Conservation (phyloP, 192 early-diverging fungal genomes). For the Irineochytrium annulatum region DNA sequence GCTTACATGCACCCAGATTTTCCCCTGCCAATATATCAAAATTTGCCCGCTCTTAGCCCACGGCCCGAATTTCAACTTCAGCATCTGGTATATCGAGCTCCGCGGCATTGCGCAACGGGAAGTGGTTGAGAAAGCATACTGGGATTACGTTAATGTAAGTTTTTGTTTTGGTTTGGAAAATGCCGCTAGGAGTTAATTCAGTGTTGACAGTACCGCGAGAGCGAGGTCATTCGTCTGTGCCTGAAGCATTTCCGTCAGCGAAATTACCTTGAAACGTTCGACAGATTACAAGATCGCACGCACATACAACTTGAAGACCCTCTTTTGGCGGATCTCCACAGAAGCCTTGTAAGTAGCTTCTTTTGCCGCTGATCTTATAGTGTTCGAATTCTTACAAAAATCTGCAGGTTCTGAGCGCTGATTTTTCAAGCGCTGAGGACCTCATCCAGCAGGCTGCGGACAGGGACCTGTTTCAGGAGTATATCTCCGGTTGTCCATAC, state of each 20-base stretch:
- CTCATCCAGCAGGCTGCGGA: conserved; percentile 61
- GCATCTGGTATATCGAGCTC: conserved; percentile 91
- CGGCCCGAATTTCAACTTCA: conserved; percentile 93
- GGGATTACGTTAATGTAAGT: conserved; percentile 63
- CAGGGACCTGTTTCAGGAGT: conserved; percentile 67
- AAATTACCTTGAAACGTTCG: conserved; percentile 70
- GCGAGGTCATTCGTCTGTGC: conserved; percentile 76
- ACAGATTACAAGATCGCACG: conserved; percentile 60
- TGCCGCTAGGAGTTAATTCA: neutral
- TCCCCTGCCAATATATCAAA: conserved; percentile 91
- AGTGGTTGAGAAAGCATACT: conserved; percentile 61
- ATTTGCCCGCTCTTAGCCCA: conserved; percentile 87
- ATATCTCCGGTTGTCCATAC: conserved; percentile 66
- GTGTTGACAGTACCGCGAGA: conserved; percentile 61
- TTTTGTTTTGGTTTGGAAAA: neutral
- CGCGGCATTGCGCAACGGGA: conserved; percentile 67
- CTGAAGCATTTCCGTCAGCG: conserved; percentile 85
- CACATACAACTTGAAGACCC: conserved; percentile 72
- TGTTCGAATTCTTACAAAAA: neutral
- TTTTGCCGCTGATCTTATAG: neutral
- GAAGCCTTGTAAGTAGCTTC: conserved; percentile 26
- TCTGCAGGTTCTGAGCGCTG: conserved; percentile 49
- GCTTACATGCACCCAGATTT: conserved; percentile 54
- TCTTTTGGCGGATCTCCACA: conserved; percentile 70
- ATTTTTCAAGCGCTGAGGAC: conserved; percentile 71